Conservation (phyloP, 192 early-diverging fungal genomes). For the Endogone sp. region DNA sequence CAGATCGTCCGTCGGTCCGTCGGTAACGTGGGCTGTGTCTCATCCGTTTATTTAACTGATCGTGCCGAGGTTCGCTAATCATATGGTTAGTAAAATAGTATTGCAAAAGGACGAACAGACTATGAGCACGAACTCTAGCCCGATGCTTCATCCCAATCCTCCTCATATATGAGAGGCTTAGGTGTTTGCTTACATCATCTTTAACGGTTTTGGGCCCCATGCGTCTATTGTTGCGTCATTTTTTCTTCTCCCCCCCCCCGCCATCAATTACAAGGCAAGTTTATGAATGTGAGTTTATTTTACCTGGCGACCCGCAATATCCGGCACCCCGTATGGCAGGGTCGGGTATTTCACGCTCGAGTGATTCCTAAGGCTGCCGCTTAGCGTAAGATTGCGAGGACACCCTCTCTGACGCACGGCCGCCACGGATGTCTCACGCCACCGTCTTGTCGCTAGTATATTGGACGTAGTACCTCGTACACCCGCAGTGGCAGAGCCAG, state of each 20-base stretch:
- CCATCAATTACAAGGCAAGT: background rate
- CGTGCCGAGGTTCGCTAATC: no score
- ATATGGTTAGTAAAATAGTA: no score
- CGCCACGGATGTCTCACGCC: background rate
- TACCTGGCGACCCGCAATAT: constrained; percentile 20
- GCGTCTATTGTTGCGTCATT: no score
- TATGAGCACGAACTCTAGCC: no score
- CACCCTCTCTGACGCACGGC: constrained; percentile 19
- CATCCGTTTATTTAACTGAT: no score
- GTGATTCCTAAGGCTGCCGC: constrained; percentile 14
- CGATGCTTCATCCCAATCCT: no score
- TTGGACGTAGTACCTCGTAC: constrained; percentile 20
- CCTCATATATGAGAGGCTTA: no score
- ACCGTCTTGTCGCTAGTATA: constrained; percentile 18
- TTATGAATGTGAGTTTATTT: background rate
- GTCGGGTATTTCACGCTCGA: background rate
- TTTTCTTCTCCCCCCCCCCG: background rate
- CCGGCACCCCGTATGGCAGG: constrained; percentile 13
- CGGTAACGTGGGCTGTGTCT: no score
- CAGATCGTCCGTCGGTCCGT: no score
- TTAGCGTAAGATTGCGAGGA: constrained; percentile 17
- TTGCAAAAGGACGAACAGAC: no score
- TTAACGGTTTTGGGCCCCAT: no score
- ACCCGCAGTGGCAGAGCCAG: constrained; percentile 11
- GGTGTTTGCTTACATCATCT: no score